phyloP scores from a whole-genome alignment of 2,329 filamentous ascomycete species.

The Aspergillus sp. region DNA sequence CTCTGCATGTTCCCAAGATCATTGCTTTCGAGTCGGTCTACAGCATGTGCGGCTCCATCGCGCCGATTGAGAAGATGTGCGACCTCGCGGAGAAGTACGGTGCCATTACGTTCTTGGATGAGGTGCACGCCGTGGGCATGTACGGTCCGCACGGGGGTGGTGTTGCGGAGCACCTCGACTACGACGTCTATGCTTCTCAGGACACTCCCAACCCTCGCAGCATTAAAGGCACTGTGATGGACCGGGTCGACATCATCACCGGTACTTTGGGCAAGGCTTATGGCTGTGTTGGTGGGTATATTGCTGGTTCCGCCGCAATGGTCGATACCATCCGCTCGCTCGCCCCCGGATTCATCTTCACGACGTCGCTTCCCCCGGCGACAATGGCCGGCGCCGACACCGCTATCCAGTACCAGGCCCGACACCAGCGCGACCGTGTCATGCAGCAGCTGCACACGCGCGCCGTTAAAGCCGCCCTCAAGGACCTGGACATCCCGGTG shows the following conservation, averaged over 20 bases:
- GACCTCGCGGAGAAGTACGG: constrained; percentile 96
- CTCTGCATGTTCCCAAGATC: constrained; percentile 81
- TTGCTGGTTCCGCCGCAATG: constrained; percentile 76
- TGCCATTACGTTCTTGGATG: constrained; percentile 92
- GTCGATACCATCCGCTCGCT: constrained; percentile 91
- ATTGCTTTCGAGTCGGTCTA: constrained; percentile 99
- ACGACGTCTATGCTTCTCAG: constrained; percentile 70
- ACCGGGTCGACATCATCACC: constrained; percentile 95
- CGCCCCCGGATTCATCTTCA: constrained; percentile 97
- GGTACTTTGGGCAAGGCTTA: constrained; percentile 96
- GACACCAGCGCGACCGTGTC: constrained; percentile 72
- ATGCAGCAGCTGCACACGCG: constrained; percentile 95
- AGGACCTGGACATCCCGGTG: constrained; percentile 76
- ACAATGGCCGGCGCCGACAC: constrained; percentile 91
- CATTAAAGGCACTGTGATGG: constrained; percentile 72
- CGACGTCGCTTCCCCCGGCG: constrained; percentile 86
- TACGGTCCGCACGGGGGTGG: constrained; percentile 93
- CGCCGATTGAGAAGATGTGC: constrained; percentile 90
- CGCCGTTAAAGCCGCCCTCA: constrained; percentile 78
- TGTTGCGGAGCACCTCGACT: constrained; percentile 95
- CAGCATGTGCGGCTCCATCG: constrained; percentile 97
- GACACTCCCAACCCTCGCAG: constrained; percentile 42
- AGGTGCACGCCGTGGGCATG: constrained; percentile 99
- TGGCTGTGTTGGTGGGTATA: constrained; percentile 95
- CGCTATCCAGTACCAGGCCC: constrained; percentile 89